A percentile compares a stretch with the other conserved stretches of the same genome.
Evolutionary conservation across 345 rosid genomes (phyloP).

Genomic region (Lumnitzera littorea): DNA sequence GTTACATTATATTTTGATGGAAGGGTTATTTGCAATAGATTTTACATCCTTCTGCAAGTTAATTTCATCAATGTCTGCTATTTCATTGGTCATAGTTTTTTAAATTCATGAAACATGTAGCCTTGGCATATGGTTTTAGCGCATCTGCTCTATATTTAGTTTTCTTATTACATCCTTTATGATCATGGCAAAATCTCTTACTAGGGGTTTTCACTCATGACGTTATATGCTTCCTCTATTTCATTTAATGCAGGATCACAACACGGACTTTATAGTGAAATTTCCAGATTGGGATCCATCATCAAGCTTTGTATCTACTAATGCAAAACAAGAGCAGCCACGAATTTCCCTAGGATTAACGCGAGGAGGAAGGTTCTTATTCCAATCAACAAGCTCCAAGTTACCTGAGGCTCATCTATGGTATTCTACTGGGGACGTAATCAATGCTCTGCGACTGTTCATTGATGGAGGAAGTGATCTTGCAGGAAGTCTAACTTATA

Average conservation of each 20-base stretch:
- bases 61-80: no score
- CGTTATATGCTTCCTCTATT: slow-evolving; percentile 7
- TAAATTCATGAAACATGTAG: no score
- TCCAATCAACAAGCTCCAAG: slow-evolving; percentile 29
- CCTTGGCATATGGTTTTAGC: no score
- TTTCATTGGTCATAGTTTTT: no score
- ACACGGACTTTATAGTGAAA: slow-evolving; percentile 84
- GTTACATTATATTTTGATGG: background rate
- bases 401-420: slow-evolving; percentile 79
- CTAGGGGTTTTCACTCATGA: background rate
- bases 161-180: background rate
- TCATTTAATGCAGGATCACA: slow-evolving; percentile 62
- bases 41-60: no score
- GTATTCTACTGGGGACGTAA: slow-evolving; percentile 58
- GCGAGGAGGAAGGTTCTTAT: slow-evolving; percentile 49
- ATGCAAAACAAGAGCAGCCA: slow-evolving; percentile 23
- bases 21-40: no score
- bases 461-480: slow-evolving; percentile 65
- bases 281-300: slow-evolving; percentile 93
- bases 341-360: slow-evolving; percentile 15
- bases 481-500: slow-evolving; percentile 58
- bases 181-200: background rate
- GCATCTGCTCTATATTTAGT: no score
- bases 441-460: slow-evolving; percentile 56
- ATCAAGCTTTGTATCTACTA: slow-evolving; percentile 15